A percentile compares a stretch with the other conserved stretches of the same genome.
These are phyloP conservation scores for Tricholoma furcatifolium DNA, from an alignment of 768 basidiomycete genomes.

Conservation along the genomic window DNA sequence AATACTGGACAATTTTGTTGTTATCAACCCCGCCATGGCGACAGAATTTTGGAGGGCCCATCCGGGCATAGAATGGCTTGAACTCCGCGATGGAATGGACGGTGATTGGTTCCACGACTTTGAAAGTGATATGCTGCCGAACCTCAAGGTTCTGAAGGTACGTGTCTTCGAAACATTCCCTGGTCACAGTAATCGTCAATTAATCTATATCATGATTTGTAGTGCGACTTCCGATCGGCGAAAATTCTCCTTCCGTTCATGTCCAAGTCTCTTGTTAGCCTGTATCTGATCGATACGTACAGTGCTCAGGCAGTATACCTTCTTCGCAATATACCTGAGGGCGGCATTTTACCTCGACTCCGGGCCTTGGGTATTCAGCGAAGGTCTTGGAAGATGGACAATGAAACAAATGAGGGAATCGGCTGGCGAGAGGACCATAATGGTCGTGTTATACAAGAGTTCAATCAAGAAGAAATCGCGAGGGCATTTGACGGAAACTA, in stretches of 20 bases:
- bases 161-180: not conserved
- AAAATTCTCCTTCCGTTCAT: not conserved
- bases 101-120: conserved; percentile 5
- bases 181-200: not conserved
- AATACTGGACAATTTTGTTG: conserved; percentile 1
- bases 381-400: not conserved
- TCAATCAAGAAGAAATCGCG: not conserved
- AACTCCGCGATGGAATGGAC: not conserved
- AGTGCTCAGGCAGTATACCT: not conserved
- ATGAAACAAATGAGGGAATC: conserved; percentile 1
- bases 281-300: not conserved
- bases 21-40: not conserved
- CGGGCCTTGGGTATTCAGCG: conserved; percentile 5
- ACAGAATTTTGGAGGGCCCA: conserved; percentile 6
- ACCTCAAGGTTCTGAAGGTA: not conserved
- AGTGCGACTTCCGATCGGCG: not conserved
- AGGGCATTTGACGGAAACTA: not conserved
- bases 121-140: not conserved
- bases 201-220: not conserved
- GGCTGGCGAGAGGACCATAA: conserved; percentile 4
- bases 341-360: not conserved
- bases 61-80: conserved; percentile 5
- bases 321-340: not conserved
- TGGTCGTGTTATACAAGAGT: not conserved
- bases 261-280: not conserved